Base-by-base conservation (phyloP, 2,329 filamentous ascomycete genomes). In the Lachnellula willkommii region DNA sequence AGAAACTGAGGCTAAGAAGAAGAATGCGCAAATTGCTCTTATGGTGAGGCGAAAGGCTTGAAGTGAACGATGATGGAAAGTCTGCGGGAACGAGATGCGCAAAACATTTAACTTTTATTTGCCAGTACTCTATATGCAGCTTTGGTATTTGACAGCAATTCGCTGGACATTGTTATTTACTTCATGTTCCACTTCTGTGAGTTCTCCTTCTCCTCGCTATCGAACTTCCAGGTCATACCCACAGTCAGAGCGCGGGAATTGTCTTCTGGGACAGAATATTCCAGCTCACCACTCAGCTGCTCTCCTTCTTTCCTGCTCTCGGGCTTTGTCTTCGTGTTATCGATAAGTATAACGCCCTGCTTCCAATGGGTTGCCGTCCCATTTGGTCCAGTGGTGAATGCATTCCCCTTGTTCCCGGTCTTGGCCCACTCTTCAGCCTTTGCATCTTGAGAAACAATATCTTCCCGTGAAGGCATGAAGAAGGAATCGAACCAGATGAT, bases 401-500 rank as follows among this genome's bases (percentile, higher is more conserved):
- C 87, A n/a, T 90, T 79, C 50, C 85, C 82, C 61, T 86, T 77
- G 37, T 72, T 81, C 35, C 77, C 74, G 24, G 72, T 66, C 60
- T 81, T 79, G 24, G 71, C 72, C 82, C 87, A 91, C 4, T 80
- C 77, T 54, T 84, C 76, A 0, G 84, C 82, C 50, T 83, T 81
- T n/a, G 76, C 75, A 58, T 79, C 72, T 32, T 78, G 73, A 8
- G 75, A 75, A 47, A 81, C 68, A 28, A 67, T 65, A 50, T 74
- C 70, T 37, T 78, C 73, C 37, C 79, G 75, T 0, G 81, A 80
- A 9, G 85, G 83, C 62, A 88, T 82, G 73, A 96, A 96, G 77
- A 94, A 94, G 24, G 88, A 93, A 70, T 97, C 93, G 69, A 96
- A 96, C 90, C 92, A 96, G 63, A 96, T 81, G 14, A 90, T 79